These are phyloP conservation scores for Cladophialophora immunda DNA, from an alignment of 2,329 filamentous ascomycete species.

Conservation along the genomic window DNA sequence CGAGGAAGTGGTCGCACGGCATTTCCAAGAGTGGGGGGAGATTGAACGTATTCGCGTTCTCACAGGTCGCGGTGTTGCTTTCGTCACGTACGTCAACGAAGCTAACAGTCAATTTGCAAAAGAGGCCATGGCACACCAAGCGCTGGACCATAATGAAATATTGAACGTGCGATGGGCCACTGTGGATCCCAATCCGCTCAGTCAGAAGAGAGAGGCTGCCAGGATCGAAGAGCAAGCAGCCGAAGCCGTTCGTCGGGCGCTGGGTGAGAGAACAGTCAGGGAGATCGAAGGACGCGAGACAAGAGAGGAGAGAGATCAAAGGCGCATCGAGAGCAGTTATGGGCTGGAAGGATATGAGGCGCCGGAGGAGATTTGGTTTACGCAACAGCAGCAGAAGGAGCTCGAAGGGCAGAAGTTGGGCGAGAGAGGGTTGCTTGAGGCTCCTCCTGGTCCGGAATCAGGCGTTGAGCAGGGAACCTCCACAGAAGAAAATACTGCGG, in stretches of 20 bases:
- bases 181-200: constrained; percentile 92
- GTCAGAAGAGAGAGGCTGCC: constrained; percentile 87
- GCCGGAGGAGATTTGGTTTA: constrained; percentile 92
- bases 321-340: constrained; percentile 82
- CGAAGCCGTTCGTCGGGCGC: constrained; percentile 85
- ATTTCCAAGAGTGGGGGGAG: constrained; percentile 97
- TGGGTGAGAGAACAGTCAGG: constrained; percentile 89
- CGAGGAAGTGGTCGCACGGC: constrained; percentile 91
- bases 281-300: constrained; percentile 93
- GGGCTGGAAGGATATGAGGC: constrained; percentile 92
- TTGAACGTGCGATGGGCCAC: constrained; percentile 98
- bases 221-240: constrained; percentile 95
- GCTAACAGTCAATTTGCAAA: constrained; percentile 90
- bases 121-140: constrained; percentile 95
- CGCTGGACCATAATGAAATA: constrained; percentile 88
- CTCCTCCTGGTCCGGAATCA: constrained; percentile 41
- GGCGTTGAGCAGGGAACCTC: constrained; percentile 28
- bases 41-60: constrained; percentile 88
- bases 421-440: constrained; percentile 58
- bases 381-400: constrained; percentile 77
- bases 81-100: constrained; percentile 93
- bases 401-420: constrained; percentile 66
- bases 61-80: constrained; percentile 88
- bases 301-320: constrained; percentile 85
- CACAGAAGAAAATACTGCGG: constrained; percentile 9